A percentile compares a stretch with the other conserved stretches of the same genome.
phyloP scores from a whole-genome alignment of 164 flowering plant species.

The Amborella trichopoda region DNA sequence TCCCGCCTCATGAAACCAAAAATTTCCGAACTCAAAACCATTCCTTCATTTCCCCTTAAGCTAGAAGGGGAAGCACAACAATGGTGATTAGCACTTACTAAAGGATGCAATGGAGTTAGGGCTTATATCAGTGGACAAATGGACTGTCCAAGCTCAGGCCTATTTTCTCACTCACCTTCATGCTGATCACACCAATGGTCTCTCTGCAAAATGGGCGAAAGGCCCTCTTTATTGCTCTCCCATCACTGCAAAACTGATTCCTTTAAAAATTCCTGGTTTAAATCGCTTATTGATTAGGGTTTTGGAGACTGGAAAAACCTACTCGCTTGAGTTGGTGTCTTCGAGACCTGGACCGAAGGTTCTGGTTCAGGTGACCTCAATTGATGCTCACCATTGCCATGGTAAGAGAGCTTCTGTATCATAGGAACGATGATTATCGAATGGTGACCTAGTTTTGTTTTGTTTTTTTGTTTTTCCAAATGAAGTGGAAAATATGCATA shows the following conservation, averaged over 20 bases:
- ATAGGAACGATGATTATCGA: too few relatives aligned
- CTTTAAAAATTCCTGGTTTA: constrained; percentile 51
- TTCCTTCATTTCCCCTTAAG: too few relatives aligned
- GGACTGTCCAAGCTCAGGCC: constrained; percentile 47
- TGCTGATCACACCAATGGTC: constrained; percentile 72
- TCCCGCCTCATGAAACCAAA: too few relatives aligned
- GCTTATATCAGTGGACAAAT: constrained; percentile 51
- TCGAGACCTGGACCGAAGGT: constrained; percentile 26
- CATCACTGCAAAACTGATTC: constrained; percentile 69
- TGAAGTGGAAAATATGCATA: too few relatives aligned
- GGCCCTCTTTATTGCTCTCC: constrained; percentile 77
- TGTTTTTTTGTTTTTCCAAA: too few relatives aligned
- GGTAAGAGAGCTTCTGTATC: constrained; percentile 28
- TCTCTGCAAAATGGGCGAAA: constrained; percentile 44
- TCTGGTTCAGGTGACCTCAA: constrained; percentile 35
- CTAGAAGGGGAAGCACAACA: too few relatives aligned
- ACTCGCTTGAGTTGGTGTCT: constrained; percentile 34
- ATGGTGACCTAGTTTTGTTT: too few relatives aligned
- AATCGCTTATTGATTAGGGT: constrained; percentile 49
- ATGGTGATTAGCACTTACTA: too few relatives aligned
- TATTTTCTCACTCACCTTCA: constrained; percentile 87
- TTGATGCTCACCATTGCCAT: constrained; percentile 86
- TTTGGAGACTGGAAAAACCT: constrained; percentile 39
- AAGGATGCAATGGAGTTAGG: constrained; percentile 51
- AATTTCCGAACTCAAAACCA: too few relatives aligned